Base-by-base conservation (phyloP, 2,329 filamentous ascomycete species). In the Venturia pyrina region DNA sequence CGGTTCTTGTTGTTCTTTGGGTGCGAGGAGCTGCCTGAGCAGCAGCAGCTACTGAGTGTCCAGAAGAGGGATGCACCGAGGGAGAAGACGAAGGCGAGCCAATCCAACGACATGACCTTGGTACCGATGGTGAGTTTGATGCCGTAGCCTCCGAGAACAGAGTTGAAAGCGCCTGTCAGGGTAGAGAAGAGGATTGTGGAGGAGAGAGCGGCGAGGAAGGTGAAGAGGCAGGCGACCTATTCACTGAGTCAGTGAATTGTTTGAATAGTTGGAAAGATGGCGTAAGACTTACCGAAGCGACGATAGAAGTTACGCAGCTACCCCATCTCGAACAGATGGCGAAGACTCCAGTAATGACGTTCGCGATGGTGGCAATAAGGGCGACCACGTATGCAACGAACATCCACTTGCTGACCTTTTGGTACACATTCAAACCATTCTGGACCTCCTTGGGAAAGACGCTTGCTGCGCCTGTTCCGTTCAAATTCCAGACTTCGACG, bases 1-100 rank as follows among this genome's bases (percentile, higher is more conserved):
- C 69, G 66, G 11, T 69, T 71, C 66, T 71, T 72, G 21, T 70
- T 37, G 21, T 70, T 37, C 28, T 67, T 53, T 19, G 53, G 28
- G 64, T 80, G 80, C 37, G 79, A 78, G 65, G 78, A 81, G 71
- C 83, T 81, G 60, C 91, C 90, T 71, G 84, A 87, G 82, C 93
- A 96, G 86, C 93, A 98, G 88, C 93, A 98, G 72, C 89, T 85
- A 76, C 87, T 91, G 76, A 96, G 86, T 73, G 93, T 80, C 93
- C 95, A 98, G 88, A 98, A 97, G 74, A 96, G 78, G 69, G 85
- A 86, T 8, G 89, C 88, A 53, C 77, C 90, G 43, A 95, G 74
- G 68, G 89, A 88, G 74, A 96, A 92, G 37, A 85, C 89, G 48
- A 88, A 88, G 56, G 87, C 88, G 67, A 98, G 81, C 91, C 93